phyloP scores from a whole-genome alignment of 2,329 filamentous ascomycete species.

The Dothidotthia symphoricarpi region DNA sequence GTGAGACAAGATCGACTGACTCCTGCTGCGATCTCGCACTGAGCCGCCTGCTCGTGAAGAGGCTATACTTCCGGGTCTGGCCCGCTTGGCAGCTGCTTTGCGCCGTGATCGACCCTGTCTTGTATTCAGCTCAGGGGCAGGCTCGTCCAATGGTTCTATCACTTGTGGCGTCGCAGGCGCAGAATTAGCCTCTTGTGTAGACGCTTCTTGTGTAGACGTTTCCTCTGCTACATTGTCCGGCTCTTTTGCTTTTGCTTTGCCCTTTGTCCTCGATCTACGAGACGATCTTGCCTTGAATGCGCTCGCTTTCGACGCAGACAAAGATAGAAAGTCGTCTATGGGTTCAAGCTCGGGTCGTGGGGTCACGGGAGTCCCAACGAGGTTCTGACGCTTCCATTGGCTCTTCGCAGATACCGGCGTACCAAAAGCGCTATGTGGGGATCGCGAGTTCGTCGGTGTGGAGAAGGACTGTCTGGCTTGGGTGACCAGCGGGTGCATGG shows the following conservation, averaged over 20 bases:
- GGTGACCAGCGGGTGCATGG: constrained; percentile 24
- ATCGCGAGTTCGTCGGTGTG: constrained; percentile 25
- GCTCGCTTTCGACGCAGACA: constrained; percentile 16
- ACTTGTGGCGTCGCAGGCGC: constrained; percentile 16
- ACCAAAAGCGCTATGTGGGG: constrained; percentile 24
- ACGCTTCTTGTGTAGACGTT: constrained; percentile 12
- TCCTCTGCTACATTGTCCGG: constrained; percentile 12
- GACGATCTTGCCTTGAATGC: constrained; percentile 24
- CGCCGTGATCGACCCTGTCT: constrained; percentile 34
- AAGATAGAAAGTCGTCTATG: constrained; percentile 28
- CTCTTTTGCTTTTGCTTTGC: constrained; percentile 28
- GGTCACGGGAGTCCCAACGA: constrained; percentile 13
- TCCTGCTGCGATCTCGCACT: constrained; percentile 47
- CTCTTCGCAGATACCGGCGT: constrained; percentile 35
- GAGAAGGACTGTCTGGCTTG: constrained; percentile 27
- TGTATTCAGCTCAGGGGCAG: constrained; percentile 24
- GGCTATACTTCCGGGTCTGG: constrained; percentile 44
- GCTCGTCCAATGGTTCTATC: constrained; percentile 17
- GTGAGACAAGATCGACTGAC: constrained; percentile 50
- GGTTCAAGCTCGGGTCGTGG: constrained; percentile 27
- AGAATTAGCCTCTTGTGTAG: constrained; percentile 12
- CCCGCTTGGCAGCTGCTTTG: constrained; percentile 29
- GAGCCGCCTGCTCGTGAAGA: constrained; percentile 50
- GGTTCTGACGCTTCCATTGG: constrained; percentile 28
- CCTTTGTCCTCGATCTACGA: constrained; percentile 26